Conservation (phyloP, 1,139 yeast genomes). For the Nadsonia starkeyi-henricii region DNA sequence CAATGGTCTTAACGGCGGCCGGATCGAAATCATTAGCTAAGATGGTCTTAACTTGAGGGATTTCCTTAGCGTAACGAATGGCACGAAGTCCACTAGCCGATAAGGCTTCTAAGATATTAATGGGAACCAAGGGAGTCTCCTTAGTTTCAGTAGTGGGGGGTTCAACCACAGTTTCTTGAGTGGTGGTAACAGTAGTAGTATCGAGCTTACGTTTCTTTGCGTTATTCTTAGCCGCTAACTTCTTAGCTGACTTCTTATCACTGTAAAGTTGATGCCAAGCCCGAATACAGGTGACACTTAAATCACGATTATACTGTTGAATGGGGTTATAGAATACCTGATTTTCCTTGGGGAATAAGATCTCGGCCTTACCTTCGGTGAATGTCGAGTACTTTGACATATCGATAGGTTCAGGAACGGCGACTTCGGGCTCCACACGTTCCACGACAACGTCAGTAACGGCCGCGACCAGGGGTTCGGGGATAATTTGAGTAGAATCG, state of each 20-base stretch:
- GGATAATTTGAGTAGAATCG: background rate
- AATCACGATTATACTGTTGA: conserved; percentile 90
- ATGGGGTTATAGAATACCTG: conserved; percentile 91
- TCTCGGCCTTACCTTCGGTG: conserved; percentile 69
- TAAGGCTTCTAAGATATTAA: conserved; percentile 71
- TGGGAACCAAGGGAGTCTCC: conserved; percentile 22
- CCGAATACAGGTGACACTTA: conserved; percentile 69
- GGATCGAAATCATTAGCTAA: conserved; percentile 82
- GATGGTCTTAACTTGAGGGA: conserved; percentile 55
- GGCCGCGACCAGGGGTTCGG: background rate
- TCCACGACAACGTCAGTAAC: no score
- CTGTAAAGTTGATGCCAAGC: conserved; percentile 63
- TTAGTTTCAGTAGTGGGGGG: conserved; percentile 2
- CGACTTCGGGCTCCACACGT: no score
- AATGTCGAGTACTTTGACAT: conserved; percentile 22
- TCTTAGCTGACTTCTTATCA: conserved; percentile 22
- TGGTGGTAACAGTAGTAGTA: background rate
- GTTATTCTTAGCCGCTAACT: conserved; percentile 15
- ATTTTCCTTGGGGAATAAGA: conserved; percentile 62
- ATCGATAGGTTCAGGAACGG: conserved; percentile 4
- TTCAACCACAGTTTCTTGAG: conserved; percentile 5
- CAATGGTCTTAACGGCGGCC: conserved; percentile 76
- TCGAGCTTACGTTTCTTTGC: conserved; percentile 11
- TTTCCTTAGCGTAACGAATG: conserved; percentile 80
- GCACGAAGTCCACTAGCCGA: conserved; percentile 95